phyloP scores from a whole-genome alignment of 805 yeast genomes.

The Starmerella riodocensis region DNA sequence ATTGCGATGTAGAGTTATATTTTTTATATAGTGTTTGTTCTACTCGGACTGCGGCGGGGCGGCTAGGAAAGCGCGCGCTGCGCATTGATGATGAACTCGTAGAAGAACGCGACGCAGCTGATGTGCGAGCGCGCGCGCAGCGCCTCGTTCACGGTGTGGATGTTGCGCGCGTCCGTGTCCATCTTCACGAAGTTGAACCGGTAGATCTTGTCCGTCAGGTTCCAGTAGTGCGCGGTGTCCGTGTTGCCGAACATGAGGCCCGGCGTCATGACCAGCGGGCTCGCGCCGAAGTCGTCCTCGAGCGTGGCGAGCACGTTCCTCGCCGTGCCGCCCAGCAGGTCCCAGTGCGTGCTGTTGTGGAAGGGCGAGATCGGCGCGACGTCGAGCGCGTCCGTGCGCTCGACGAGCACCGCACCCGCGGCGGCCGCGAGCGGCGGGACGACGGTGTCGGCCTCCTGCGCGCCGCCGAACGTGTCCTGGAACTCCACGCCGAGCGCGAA shows the following conservation, averaged over 20 bases:
- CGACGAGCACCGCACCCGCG: constrained; percentile 27
- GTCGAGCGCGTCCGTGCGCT: constrained; percentile 26
- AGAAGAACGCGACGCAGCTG: constrained; percentile 24
- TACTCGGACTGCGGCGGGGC: too few relatives aligned
- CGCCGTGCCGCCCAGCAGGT: constrained; percentile 47
- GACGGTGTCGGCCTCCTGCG: constrained; percentile 29
- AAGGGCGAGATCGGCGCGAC: constrained; percentile 46
- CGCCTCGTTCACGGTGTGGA: constrained; percentile 56
- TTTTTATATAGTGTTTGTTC: too few relatives aligned
- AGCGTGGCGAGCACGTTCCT: constrained; percentile 48
- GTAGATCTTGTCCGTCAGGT: constrained; percentile 44
- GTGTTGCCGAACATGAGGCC: constrained; percentile 57
- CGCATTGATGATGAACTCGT: constrained; percentile 22
- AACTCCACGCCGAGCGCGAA: constrained; percentile 33
- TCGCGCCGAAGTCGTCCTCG: constrained; percentile 4
- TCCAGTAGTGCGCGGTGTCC: constrained; percentile 58
- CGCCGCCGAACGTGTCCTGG: constrained; percentile 12
- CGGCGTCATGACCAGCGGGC: constrained; percentile 38
- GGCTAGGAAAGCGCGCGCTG: too few relatives aligned
- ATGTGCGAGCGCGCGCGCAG: constrained; percentile 45
- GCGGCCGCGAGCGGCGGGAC: constrained; percentile 27
- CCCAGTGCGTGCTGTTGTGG: constrained; percentile 33
- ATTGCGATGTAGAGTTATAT: too few relatives aligned
- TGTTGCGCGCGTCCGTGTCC: constrained; percentile 16
- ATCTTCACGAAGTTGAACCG: constrained; percentile 30